Base-by-base conservation (phyloP, 345 rosid species). In the Salix suchowensis region DNA sequence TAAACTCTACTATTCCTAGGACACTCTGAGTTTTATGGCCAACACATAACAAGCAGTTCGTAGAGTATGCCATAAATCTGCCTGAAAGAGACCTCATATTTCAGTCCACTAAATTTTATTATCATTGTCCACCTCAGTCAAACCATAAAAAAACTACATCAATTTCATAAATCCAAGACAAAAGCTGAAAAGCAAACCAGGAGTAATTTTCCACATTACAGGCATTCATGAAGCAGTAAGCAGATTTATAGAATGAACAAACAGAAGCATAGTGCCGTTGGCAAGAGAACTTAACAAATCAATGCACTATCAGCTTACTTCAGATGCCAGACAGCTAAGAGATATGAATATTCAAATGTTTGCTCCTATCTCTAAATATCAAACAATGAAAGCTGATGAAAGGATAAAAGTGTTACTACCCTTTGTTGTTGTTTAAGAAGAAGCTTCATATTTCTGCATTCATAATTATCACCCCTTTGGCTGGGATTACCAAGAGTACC, bases 401-500 rank as follows among this genome's bases (percentile, higher is more conserved):
- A 62, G 30, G 34, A 50, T 13, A n/a, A 28, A 3, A 68, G 50
- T 66, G 44, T 18, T 68, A 39, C 78, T 81, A 96, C 99, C 91
- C 97, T 88, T 80, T 94, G 98, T 67, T 96, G 99, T 84, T 96
- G 99, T 88, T 92, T 96, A 70, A 96, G 94, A 77, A 96, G 97
- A 81, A 96, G 89, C 87, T 96, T 96, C 99, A 96, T 96, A 75
- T 96, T 96, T 85, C 98, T 85, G 81, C 99, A 96, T 85, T 94
- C 99, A 72, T 96, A 96, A 70, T 96, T 96, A 82, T 96, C 99
- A 67, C 99, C 99, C 78, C 97, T 88, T 88, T 94, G 98, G 81
- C 79, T 86, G 78, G 99, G 99, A 70, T 86, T 88, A 28, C 99
- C 99, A 11, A 96, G 97, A 52, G 90, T 79, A 75, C 97, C 99